Evolutionary conservation across 306 rosid species (phyloP).

Genomic region (Acacia acuminata): DNA sequence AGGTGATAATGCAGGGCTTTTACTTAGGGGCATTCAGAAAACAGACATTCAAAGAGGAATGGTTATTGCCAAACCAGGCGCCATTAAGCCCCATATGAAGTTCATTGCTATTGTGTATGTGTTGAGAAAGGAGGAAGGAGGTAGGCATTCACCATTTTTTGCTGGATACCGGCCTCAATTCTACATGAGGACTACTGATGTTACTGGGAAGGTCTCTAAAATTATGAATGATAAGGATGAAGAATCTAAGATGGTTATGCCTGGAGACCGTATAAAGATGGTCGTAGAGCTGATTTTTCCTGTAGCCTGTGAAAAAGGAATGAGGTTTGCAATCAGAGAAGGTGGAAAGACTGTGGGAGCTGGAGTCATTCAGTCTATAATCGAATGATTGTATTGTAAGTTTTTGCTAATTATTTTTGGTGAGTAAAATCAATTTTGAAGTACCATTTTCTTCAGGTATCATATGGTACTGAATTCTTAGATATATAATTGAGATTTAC

Average conservation of each 20-base stretch:
- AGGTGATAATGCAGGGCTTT: slow-evolving; percentile 43
- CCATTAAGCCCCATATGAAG: slow-evolving; percentile 33
- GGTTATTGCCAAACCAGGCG: slow-evolving; percentile 34
- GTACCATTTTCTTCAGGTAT: not conserved
- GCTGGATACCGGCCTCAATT: slow-evolving; percentile 41
- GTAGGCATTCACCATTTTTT: slow-evolving; percentile 40
- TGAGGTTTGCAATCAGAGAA: slow-evolving; percentile 49
- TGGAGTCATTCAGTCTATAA: slow-evolving; percentile 39
- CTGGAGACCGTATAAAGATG: slow-evolving; percentile 38
- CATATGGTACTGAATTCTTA: not conserved
- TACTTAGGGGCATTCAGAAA: slow-evolving; percentile 41
- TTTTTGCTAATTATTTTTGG: not conserved
- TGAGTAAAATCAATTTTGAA: not conserved
- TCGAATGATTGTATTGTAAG: slow-evolving; percentile 22
- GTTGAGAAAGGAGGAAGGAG: slow-evolving; percentile 38
- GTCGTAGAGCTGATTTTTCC: slow-evolving; percentile 39
- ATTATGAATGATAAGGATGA: slow-evolving; percentile 38
- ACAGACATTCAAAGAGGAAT: slow-evolving; percentile 40
- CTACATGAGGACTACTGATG: slow-evolving; percentile 45
- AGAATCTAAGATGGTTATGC: slow-evolving; percentile 46
- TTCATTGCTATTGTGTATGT: slow-evolving; percentile 41
- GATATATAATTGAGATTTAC: not conserved
- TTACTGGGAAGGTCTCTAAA: slow-evolving; percentile 32
- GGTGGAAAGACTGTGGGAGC: slow-evolving; percentile 44
- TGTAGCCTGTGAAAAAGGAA: slow-evolving; percentile 42